phyloP scores from a whole-genome alignment of 805 yeast species.

The Wickerhamiella lipophila region DNA sequence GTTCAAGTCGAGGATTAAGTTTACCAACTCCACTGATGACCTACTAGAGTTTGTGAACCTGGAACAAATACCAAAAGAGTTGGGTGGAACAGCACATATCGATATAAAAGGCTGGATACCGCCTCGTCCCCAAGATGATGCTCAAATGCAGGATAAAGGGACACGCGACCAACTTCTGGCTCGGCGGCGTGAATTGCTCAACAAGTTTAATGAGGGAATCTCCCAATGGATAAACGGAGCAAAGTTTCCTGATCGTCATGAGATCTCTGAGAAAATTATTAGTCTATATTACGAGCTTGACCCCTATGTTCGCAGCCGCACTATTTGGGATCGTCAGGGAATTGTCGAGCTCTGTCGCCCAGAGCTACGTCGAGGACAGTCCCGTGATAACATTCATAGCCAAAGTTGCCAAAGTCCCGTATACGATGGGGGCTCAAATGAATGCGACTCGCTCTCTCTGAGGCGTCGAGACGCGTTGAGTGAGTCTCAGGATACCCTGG shows the following conservation, averaged over 20 bases:
- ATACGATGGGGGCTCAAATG: background rate
- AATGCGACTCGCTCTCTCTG: background rate
- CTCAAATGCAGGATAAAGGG: slow-evolving; percentile 33
- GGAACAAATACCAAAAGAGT: slow-evolving; percentile 47
- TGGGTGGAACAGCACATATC: slow-evolving; percentile 58
- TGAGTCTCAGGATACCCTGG: background rate
- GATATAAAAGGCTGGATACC: slow-evolving; percentile 46
- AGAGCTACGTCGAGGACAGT: slow-evolving; percentile 13
- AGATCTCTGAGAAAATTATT: slow-evolving; percentile 40
- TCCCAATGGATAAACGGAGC: slow-evolving; percentile 50
- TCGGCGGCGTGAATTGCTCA: slow-evolving; percentile 44
- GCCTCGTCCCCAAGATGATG: slow-evolving; percentile 52
- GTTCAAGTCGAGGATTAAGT: slow-evolving; percentile 79
- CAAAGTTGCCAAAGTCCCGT: no score
- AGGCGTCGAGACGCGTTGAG: background rate
- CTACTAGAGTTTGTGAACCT: slow-evolving; percentile 47
- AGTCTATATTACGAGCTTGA: slow-evolving; percentile 59
- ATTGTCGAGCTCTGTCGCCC: slow-evolving; percentile 33
- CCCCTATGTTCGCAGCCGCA: slow-evolving; percentile 69
- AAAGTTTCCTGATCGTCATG: slow-evolving; percentile 35
- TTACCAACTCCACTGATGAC: slow-evolving; percentile 61
- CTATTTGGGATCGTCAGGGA: slow-evolving; percentile 71
- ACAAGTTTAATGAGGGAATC: slow-evolving; percentile 50
- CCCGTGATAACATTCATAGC: no score
- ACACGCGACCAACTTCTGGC: slow-evolving; percentile 34